Evolutionary conservation across 2,329 filamentous ascomycete genomes (phyloP).

Genomic region (Alternaria angustiovoidea): DNA sequence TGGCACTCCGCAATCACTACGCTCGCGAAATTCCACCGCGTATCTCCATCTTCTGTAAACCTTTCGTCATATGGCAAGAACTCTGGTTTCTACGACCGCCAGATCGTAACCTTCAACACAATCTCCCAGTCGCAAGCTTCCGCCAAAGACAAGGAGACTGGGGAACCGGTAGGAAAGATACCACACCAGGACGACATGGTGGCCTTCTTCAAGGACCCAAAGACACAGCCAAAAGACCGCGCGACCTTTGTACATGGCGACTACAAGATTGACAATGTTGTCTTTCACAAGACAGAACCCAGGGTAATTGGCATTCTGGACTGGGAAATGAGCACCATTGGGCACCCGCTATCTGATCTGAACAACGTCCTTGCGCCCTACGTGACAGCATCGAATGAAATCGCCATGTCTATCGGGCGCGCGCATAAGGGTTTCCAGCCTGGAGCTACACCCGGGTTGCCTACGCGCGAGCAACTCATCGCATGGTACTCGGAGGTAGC

Average conservation of each 20-base stretch:
- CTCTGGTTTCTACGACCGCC: conserved; percentile 82
- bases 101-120: conserved; percentile 81
- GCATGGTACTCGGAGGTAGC: conserved; percentile 72
- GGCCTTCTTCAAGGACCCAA: conserved; percentile 75
- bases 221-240: conserved; percentile 77
- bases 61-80: conserved; percentile 77
- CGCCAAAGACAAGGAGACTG: conserved; percentile 78
- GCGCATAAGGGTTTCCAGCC: conserved; percentile 65
- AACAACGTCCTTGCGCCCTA: conserved; percentile 73
- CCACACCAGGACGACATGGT: conserved; percentile 85
- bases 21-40: conserved; percentile 83
- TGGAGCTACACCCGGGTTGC: conserved; percentile 71
- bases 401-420: conserved; percentile 50
- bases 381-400: conserved; percentile 50
- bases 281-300: conserved; percentile 86
- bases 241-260: conserved; percentile 89
- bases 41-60: conserved; percentile 71
- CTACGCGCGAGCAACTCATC: conserved; percentile 65
- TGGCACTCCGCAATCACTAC: conserved; percentile 87
- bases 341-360: conserved; percentile 92
- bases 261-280: conserved; percentile 77
- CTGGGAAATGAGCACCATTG: conserved; percentile 94
- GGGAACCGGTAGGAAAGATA: conserved; percentile 78
- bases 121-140: conserved; percentile 81
- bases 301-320: conserved; percentile 92